phyloP scores from a whole-genome alignment of 129 eudicot genomes.

The Pittosporum tobira region DNA sequence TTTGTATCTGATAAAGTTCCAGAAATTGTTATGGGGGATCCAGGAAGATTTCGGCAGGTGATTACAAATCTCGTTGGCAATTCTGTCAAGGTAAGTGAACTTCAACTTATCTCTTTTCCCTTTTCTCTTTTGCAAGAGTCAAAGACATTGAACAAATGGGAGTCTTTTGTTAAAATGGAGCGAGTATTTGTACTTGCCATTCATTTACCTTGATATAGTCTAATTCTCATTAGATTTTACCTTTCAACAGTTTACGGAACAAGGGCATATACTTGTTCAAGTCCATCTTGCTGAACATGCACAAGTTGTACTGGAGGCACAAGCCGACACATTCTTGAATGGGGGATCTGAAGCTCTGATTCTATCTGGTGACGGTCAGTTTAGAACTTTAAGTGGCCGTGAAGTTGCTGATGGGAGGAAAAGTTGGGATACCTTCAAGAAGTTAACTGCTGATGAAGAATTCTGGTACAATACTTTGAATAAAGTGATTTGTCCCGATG shows the following conservation, averaged over 20 bases:
- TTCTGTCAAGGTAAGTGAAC: slow-evolving; percentile 67
- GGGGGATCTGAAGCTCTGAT: slow-evolving; percentile 34
- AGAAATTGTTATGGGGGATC: slow-evolving; percentile 69
- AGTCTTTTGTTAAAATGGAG: not conserved
- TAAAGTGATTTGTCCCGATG: slow-evolving; percentile 12
- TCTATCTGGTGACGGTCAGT: slow-evolving; percentile 18
- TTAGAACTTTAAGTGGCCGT: slow-evolving; percentile 63
- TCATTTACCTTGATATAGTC: not conserved
- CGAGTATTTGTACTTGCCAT: no score
- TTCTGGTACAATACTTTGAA: slow-evolving; percentile 18
- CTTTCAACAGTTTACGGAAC: slow-evolving; percentile 58
- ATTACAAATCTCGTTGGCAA: slow-evolving; percentile 83
- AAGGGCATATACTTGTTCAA: slow-evolving; percentile 75
- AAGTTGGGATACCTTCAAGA: slow-evolving; percentile 53
- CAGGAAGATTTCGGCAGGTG: slow-evolving; percentile 85
- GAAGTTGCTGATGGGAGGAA: slow-evolving; percentile 63
- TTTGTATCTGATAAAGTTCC: slow-evolving; percentile 85
- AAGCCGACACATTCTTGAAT: slow-evolving; percentile 30
- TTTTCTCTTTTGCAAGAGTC: not conserved
- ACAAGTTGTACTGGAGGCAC: slow-evolving; percentile 33
- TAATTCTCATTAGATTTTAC: slow-evolving; percentile 4
- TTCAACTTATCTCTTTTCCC: not conserved
- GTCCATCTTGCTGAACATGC: slow-evolving; percentile 61
- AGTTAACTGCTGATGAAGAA: slow-evolving; percentile 45
- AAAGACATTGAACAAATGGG: not conserved